These are phyloP conservation scores for Suillus subalutaceus DNA, from an alignment of 768 basidiomycete genomes.

Conservation along the genomic window DNA sequence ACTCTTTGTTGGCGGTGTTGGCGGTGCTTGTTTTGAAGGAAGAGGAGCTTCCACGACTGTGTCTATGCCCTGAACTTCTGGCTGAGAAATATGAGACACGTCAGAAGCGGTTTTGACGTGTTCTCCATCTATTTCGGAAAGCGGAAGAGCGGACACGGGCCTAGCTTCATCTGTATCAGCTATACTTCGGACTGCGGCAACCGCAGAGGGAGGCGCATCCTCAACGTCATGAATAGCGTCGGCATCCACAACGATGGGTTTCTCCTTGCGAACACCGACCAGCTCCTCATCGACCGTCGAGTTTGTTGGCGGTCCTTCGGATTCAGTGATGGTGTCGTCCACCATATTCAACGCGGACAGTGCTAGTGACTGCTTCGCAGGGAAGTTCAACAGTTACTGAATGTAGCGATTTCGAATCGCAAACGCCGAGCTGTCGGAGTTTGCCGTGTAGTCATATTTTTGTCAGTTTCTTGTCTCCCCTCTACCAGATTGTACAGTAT, in stretches of 20 bases:
- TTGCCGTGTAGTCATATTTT: slow-evolving; percentile 25
- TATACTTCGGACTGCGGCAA: background rate
- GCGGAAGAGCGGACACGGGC: background rate
- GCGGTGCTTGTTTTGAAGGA: slow-evolving; percentile 10
- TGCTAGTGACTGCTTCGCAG: background rate
- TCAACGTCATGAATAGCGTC: background rate
- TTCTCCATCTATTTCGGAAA: background rate
- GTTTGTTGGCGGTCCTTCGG: slow-evolving; percentile 19
- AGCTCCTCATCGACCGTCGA: slow-evolving; percentile 17
- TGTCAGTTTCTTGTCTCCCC: slow-evolving; percentile 3
- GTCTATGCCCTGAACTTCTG: background rate
- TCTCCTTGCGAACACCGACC: slow-evolving; percentile 13
- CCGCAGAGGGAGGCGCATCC: slow-evolving; percentile 3
- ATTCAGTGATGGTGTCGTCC: slow-evolving; percentile 25
- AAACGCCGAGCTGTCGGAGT: slow-evolving; percentile 18
- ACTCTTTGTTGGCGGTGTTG: slow-evolving; percentile 14
- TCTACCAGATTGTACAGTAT: slow-evolving; percentile 17
- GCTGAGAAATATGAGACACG: background rate
- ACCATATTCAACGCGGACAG: slow-evolving; percentile 4
- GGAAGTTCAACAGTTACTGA: background rate
- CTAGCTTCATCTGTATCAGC: background rate
- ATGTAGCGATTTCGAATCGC: background rate
- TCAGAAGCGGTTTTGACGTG: background rate
- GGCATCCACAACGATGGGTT: slow-evolving; percentile 15
- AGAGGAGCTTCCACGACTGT: background rate